Evolutionary conservation across 2,329 filamentous ascomycete species (phyloP), one percentile per base, ranked within the genome.

Genomic region (Calycina herbarum): DNA sequence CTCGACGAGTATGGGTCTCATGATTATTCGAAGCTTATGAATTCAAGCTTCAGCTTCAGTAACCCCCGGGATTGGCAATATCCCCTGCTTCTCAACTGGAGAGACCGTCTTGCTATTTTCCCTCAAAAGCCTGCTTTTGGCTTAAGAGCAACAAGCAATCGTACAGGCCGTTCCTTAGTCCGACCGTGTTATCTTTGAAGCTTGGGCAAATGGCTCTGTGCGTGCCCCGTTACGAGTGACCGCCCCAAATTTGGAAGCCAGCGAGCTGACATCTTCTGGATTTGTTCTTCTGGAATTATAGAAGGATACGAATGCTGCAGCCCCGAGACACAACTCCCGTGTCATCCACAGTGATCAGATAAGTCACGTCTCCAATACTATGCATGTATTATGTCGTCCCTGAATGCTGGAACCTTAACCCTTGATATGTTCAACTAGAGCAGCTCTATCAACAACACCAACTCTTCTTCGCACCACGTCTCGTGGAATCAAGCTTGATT

Each of bases 401-500:
- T 20, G 10, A 3, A 6, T 48, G 45, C 17, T 13, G 17, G n/a
- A 20, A 24, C n/a, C 29, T 31, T 31, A 31, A 31, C 29, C 29
- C 29, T 20, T 20, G 45, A 20, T 48, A 20, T 48, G 45, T 20
- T 48, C 45, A 10, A 20, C 1, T 20, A 48, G 8, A 20, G n/a
- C 15, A n/a, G 17, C n/a, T 48, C 45, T 48, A 48, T 24, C 20
- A 48, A 8, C 45, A 48, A 48, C 45, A 48, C 45, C 45, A 10
- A 20, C 17, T 3, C 45, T 20, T 10, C n/a, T 20, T 45, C 45
- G 6, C 3, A 20, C n/a, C 11, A 64, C 60, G 57, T 51, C 62
- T 45, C 57, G 27, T 27, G 62, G 59, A 38, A 29, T 65, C 29
- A 62, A 62, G 33, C 60, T 63, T 33, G 61, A 63, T 31, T 24